Percentiles rank a stretch among this genome's conserved stretches.
Conservation (phyloP, 148 eudicot genomes). For the Nyssa sinensis region DNA sequence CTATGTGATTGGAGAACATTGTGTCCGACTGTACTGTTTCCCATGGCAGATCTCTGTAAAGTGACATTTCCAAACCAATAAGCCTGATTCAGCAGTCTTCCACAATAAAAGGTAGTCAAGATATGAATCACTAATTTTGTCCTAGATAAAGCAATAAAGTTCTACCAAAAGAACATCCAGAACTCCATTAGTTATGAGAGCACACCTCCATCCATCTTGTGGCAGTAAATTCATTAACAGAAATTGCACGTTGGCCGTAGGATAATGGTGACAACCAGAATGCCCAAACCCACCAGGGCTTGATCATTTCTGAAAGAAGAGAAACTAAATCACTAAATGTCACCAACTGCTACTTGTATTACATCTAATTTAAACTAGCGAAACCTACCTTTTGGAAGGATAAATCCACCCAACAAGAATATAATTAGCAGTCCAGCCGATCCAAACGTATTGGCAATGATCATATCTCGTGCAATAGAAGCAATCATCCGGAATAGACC, state of each 20-base stretch:
- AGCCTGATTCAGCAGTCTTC: conserved; percentile 1
- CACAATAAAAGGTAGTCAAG: not conserved
- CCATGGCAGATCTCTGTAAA: conserved; percentile 45
- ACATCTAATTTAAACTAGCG: not conserved
- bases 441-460: conserved; percentile 70
- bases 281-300: conserved; percentile 94
- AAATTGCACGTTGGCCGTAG: conserved; percentile 72
- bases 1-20: conserved; percentile 41
- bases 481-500: conserved; percentile 83
- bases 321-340: not conserved
- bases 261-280: conserved; percentile 87
- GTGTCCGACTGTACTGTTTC: conserved; percentile 56
- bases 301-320: conserved; percentile 56
- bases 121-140: not conserved
- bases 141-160: not conserved
- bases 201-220: conserved; percentile 76
- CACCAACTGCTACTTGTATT: not conserved
- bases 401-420: conserved; percentile 76
- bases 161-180: not conserved
- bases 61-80: not conserved
- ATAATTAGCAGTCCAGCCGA: conserved; percentile 54
- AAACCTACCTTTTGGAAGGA: conserved; percentile 61
- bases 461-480: conserved; percentile 68
- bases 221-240: conserved; percentile 83
- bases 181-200: not conserved